Evolutionary conservation across 306 rosid species (phyloP).

Genomic region (Gillenia trifoliata): DNA sequence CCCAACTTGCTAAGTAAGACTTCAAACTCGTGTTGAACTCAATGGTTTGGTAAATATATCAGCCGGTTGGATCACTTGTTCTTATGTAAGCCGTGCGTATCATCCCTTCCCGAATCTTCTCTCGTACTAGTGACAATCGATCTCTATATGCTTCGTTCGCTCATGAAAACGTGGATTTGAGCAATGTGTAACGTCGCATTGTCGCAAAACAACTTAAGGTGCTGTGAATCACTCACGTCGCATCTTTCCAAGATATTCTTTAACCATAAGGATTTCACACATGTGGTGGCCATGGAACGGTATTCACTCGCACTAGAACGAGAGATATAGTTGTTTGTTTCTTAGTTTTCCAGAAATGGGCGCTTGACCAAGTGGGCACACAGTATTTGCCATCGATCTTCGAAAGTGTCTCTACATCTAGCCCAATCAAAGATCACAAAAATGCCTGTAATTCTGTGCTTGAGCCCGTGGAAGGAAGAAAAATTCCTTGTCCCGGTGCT

Average conservation of each 20-base stretch:
- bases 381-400: too few species aligned
- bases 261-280: background rate
- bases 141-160: background rate
- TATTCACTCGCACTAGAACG: too few species aligned
- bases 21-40: too few species aligned
- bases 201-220: background rate
- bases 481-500: background rate
- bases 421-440: background rate
- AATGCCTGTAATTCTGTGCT: background rate
- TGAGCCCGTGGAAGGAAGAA: background rate
- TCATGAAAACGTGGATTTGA: too few species aligned
- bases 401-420: too few species aligned
- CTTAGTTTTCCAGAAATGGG: background rate
- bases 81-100: too few species aligned
- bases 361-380: too few species aligned
- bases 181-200: background rate
- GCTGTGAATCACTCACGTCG: background rate
- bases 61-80: too few species aligned
- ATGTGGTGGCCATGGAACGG: background rate
- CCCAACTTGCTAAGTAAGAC: too few species aligned
- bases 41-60: too few species aligned
- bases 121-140: background rate
- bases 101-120: too few species aligned
- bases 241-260: background rate
- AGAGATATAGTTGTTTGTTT: background rate